Evolutionary conservation across 2,329 filamentous ascomycete genomes (phyloP), one percentile per base, ranked within the genome.

Genomic region (Didymella exigua): DNA sequence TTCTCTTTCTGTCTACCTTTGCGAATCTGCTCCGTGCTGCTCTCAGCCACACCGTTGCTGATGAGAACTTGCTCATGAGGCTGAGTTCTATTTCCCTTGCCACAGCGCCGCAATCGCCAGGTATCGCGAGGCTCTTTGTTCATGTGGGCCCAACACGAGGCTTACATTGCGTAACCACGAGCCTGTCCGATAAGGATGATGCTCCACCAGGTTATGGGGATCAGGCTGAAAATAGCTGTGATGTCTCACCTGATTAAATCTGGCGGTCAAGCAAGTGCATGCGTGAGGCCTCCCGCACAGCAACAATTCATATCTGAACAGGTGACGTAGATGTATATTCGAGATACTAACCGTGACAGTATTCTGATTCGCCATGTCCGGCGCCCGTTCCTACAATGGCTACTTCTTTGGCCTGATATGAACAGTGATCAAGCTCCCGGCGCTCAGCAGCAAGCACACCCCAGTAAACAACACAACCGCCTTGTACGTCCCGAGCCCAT

Each of bases 391-490:
- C 7, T 31, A n/a, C 21, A n/a, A 31, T 16, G 9, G 21, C 36
- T 24, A 29, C 21, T 4, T 34, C 41, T 54, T 54, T 14, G 34
- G 29, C 29, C 24, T 54, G 1, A 60, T 5, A 18, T 54, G 54
- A 2, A 62, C 44, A 3, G 40, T 46, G 1, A 30, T 42, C 37
- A 62, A 27, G n/a, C 49, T 60, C 1, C 51, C 54, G 30, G 60
- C 53, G 21, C 61, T 64, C 13, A 53, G 6, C 11, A 62, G 18
- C 45, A 64, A 34, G 38, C 49, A 62, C 7, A 52, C 30, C 19
- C 59, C 61, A 5, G 61, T 56, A 18, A 64, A 64, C 11, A 62
- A 34, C 16, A 64, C 59, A 5, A 64, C 34, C 1, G 51, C 55
- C 40, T 54, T 44, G 13, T 64, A 64, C 45, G 45, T 55, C 7